Percentiles rank a stretch among this genome's conserved stretches.
phyloP scores from a whole-genome alignment of 106 monocot species.

The Alisma plantagoaquatica region DNA sequence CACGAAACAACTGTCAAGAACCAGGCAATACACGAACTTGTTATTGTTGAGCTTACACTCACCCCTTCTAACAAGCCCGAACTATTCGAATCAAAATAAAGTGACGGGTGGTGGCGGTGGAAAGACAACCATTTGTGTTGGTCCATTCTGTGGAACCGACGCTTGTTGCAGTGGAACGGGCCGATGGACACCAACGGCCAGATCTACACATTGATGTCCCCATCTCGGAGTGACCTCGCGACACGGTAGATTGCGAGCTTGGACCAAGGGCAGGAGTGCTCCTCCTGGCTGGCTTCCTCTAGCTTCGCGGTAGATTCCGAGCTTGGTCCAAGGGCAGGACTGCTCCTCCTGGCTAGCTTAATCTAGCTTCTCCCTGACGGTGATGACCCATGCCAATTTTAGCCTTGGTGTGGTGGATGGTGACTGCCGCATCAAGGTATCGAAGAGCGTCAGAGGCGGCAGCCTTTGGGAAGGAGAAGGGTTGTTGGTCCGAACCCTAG shows the following conservation, averaged over 20 bases:
- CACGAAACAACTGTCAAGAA: slow-evolving; percentile 62
- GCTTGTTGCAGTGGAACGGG: slow-evolving; percentile 28
- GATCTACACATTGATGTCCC: slow-evolving; percentile 13
- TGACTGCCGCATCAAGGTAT: no score
- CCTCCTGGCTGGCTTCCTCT: slow-evolving; percentile 32
- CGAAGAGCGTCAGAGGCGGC: slow-evolving; percentile 1
- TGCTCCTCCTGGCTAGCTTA: no score
- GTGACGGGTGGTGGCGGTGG: slow-evolving; percentile 15
- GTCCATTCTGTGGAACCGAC: slow-evolving; percentile 22
- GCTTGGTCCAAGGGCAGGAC: no score
- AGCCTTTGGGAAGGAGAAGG: neutral
- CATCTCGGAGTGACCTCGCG: slow-evolving; percentile 12
- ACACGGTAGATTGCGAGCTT: slow-evolving; percentile 28
- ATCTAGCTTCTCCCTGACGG: slow-evolving; percentile 35
- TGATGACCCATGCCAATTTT: slow-evolving; percentile 33
- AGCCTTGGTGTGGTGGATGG: neutral
- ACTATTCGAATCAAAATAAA: slow-evolving; percentile 35
- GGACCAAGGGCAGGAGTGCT: slow-evolving; percentile 44
- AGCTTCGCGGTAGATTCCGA: no score
- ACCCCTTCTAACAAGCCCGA: slow-evolving; percentile 45
- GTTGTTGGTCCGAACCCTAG: neutral
- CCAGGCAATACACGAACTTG: slow-evolving; percentile 39
- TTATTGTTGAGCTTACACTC: slow-evolving; percentile 9
- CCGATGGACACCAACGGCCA: slow-evolving; percentile 33
- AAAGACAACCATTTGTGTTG: slow-evolving; percentile 25